Base-by-base conservation (phyloP, 805 yeast species). In the Sugiyamaella smithiae region DNA sequence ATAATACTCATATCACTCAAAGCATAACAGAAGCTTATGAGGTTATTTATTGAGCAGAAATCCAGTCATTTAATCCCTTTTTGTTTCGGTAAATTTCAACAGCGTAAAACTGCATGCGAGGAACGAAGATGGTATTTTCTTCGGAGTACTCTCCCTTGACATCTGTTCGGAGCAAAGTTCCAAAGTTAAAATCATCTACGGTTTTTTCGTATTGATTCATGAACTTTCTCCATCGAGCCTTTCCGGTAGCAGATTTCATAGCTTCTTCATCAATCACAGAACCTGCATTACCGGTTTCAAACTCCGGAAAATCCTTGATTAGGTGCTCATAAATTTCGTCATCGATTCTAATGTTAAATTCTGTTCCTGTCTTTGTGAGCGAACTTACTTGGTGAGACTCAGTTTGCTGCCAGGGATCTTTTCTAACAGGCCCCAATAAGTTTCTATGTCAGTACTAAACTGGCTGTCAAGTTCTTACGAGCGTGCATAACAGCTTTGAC, bases 401-500 rank as follows among this genome's bases (percentile, higher is more conserved):
- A 91, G 70, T 62, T 33, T 68, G 73, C 64, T 81, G 85, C 55
- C 97, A 53, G 84, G 82, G 49, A 89, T 71, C 57, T 80, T 80
- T 50, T 77, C 77, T 48, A 93, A 70, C 50, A 93, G 68, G 42
- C 76, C 75, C 96, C 97, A 93, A 77, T 91, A 93, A 1, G 96
- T 84, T 64, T 88, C 68, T 55, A 35, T 14, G 20, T 32, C 19
- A 16, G 28, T 11, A 24, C 16, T n/a, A 28, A 33, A 22, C 40
- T 44, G 22, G 14, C 24, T 14, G 17, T 29, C 41, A 44, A 29
- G 16, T 33, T 28, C 43, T 14, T 45, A 40, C 43, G 95, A 50
- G 96, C 93, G 67, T 93, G 98, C 68, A 80, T 82, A 14, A 93
- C 99, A 4, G 98, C 99, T 69, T 85, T 88, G 51, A 93, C 99